phyloP scores from a whole-genome alignment of 257 asterid species.

The Scutellaria galericulata region DNA sequence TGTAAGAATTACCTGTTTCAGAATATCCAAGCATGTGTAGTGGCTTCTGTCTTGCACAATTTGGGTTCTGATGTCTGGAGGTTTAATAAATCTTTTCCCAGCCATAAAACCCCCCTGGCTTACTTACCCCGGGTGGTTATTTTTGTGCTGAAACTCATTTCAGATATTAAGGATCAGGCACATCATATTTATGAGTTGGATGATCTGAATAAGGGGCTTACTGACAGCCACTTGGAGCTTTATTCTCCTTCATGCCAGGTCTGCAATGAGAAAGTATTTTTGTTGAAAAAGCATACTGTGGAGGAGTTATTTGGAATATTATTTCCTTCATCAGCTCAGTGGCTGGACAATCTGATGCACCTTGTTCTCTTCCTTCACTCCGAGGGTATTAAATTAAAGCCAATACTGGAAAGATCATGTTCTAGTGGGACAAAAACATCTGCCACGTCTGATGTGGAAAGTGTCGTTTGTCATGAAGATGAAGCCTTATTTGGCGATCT shows the following conservation, averaged over 20 bases:
- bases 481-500: slow-evolving; percentile 99
- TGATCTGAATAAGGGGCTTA: slow-evolving; percentile 44
- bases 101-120: slow-evolving; percentile 70
- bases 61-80: slow-evolving; percentile 70
- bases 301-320: slow-evolving; percentile 72
- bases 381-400: slow-evolving; percentile 80
- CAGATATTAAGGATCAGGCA: slow-evolving; percentile 63
- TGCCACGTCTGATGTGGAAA: slow-evolving; percentile 73
- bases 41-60: slow-evolving; percentile 68
- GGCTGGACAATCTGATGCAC: slow-evolving; percentile 84
- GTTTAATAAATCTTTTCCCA: slow-evolving; percentile 52
- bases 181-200: slow-evolving; percentile 51
- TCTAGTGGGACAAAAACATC: slow-evolving; percentile 71
- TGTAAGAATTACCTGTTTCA: slow-evolving; percentile 56
- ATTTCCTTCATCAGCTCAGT: slow-evolving; percentile 68
- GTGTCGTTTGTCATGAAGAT: slow-evolving; percentile 77
- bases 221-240: slow-evolving; percentile 34
- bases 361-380: slow-evolving; percentile 75
- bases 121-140: slow-evolving; percentile 79
- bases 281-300: slow-evolving; percentile 61
- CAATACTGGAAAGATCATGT: slow-evolving; percentile 70
- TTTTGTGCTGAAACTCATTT: slow-evolving; percentile 66
- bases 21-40: slow-evolving; percentile 72
- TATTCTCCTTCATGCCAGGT: slow-evolving; percentile 62
- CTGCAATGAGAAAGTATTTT: slow-evolving; percentile 41